Base-by-base conservation (phyloP, 1,284 basidiomycete genomes). In the Ceratobasidium sp. region DNA sequence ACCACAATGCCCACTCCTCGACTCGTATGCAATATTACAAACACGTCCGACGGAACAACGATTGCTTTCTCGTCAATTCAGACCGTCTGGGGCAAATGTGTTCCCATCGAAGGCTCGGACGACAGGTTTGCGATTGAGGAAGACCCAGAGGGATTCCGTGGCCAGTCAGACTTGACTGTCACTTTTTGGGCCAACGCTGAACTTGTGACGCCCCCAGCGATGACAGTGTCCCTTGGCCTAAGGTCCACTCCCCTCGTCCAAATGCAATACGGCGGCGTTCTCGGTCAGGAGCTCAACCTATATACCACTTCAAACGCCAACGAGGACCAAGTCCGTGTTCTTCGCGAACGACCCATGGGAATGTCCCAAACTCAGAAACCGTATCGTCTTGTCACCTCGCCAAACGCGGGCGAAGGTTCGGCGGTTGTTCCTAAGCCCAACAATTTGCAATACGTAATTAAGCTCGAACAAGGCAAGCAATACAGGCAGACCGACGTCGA, bases 101-200 rank as follows among this genome's bases (percentile, higher is more conserved):
- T 29, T 49, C 43, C 45, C 12, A 8, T 62, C 27, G 43, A 32
- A 10, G 43, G 31, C 13, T 62, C 58, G n/a, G 58, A 62, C 15
- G 58, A 45, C 17, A 34, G 6, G 12, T 35, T 49, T 64, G 22
- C 29, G 3, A 49, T 62, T 29, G 25, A 62, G 12, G 58, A 62
- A 62, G 58, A 43, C 43, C 43, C 43, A 31, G 15, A 43, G 8
- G 58, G 43, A 31, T 34, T 49, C 32, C 43, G 43, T 17, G 43
- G 43, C 10, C 25, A 62, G n/a, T 49, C 58, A 29, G 58, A 62
- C 31, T 20, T 62, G 27, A 25, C 49, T 15, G 22, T 62, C 25
- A 49, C 58, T 10, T 62, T 62, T 20, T 62, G 58, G 58, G 58
- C 38, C 3, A 12, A 62, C 22, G 43, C 58, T 2, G 58, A 62